Percentiles rank a stretch among this genome's conserved stretches.
Conservation (phyloP, 805 yeast genomes). For the Candida chilensis region DNA sequence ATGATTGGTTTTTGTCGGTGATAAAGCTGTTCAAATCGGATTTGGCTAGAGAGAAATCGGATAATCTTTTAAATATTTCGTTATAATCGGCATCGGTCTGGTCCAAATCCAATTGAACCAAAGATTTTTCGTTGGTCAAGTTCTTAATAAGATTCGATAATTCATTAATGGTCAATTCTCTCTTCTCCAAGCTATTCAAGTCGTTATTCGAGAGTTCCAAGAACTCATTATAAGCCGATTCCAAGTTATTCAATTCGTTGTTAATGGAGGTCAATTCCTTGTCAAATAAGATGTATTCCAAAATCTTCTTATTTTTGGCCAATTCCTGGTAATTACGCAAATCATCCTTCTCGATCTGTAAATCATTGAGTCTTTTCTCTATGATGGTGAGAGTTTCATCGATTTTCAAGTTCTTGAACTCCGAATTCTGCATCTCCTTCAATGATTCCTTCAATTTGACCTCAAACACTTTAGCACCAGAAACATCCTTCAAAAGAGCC, state of each 20-base stretch:
- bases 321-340: slow-evolving; percentile 58
- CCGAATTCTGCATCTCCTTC: slow-evolving; percentile 71
- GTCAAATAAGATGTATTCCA: slow-evolving; percentile 69
- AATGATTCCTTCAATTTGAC: slow-evolving; percentile 66
- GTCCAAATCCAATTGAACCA: slow-evolving; percentile 46
- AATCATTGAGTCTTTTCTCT: slow-evolving; percentile 63
- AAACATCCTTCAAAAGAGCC: slow-evolving; percentile 76
- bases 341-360: slow-evolving; percentile 74
- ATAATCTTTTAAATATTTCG: slow-evolving; percentile 37
- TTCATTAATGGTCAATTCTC: slow-evolving; percentile 43
- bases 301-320: slow-evolving; percentile 58
- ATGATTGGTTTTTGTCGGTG: too few relatives aligned
- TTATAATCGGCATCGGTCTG: slow-evolving; percentile 41
- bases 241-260: slow-evolving; percentile 55
- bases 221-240: slow-evolving; percentile 38
- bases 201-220: slow-evolving; percentile 45
- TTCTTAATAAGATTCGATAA: slow-evolving; percentile 35
- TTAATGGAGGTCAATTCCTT: slow-evolving; percentile 62
- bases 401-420: slow-evolving; percentile 59
- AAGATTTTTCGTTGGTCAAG: slow-evolving; percentile 36
- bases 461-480: slow-evolving; percentile 92
- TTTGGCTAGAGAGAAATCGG: too few relatives aligned
- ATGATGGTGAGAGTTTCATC: slow-evolving; percentile 65
- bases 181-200: slow-evolving; percentile 45
- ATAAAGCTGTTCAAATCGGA: too few relatives aligned